Percentiles rank a stretch among this genome's conserved stretches.
Conservation (phyloP, 1,139 yeast genomes). For the Kodamaea sp. region DNA sequence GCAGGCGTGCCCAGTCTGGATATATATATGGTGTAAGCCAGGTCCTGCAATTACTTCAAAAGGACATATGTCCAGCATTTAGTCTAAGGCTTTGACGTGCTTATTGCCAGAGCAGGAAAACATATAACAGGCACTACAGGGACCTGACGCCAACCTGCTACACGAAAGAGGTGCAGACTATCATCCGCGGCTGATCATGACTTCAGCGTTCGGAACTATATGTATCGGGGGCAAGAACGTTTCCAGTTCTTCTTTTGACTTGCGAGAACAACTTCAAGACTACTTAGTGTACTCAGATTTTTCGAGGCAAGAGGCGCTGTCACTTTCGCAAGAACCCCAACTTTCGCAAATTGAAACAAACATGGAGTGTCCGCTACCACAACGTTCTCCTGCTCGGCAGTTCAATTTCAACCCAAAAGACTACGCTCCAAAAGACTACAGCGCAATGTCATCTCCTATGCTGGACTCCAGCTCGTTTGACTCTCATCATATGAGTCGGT, state of each 20-base stretch:
- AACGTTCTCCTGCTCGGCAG: conserved; percentile 13
- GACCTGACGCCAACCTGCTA: conserved; percentile 3
- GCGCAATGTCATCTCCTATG: conserved; percentile 8
- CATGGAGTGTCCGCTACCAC: too few relatives aligned
- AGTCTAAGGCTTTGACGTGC: too few relatives aligned
- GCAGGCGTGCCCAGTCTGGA: too few relatives aligned
- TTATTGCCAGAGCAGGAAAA: too few relatives aligned
- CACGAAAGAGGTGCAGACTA: too few relatives aligned
- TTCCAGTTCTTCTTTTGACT: background rate
- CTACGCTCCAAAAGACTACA: background rate
- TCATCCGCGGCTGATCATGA: too few relatives aligned
- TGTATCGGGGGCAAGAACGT: too few relatives aligned
- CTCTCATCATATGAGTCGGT: conserved; percentile 10
- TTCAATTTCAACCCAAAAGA: conserved; percentile 1
- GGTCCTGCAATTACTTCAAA: too few relatives aligned
- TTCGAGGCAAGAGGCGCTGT: conserved; percentile 2
- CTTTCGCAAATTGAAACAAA: conserved; percentile 5
- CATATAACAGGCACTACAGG: too few relatives aligned
- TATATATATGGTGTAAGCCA: too few relatives aligned
- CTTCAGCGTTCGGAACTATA: too few relatives aligned
- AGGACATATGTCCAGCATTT: too few relatives aligned
- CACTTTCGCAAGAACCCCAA: conserved; percentile 1
- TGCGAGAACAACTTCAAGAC: conserved; percentile 8
- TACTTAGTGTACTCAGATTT: conserved; percentile 9
- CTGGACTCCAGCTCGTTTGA: conserved; percentile 18